These are phyloP conservation scores for Talaromyces verruculosus DNA, from an alignment of 2,329 filamentous ascomycete genomes.

Conservation along the genomic window DNA sequence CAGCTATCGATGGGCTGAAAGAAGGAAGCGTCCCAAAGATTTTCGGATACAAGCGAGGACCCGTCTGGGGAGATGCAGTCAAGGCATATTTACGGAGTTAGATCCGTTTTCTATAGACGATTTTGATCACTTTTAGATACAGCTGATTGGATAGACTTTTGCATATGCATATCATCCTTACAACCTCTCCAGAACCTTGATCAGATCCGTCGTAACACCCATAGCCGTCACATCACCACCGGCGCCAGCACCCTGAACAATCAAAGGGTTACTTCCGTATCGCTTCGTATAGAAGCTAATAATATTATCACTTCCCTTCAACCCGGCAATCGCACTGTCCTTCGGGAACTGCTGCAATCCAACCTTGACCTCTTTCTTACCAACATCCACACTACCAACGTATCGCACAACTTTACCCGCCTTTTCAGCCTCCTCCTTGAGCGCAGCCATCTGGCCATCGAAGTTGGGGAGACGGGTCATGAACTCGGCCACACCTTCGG, in stretches of 20 bases:
- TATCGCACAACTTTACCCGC: conserved; percentile 92
- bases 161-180: neutral
- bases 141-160: neutral
- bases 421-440: conserved; percentile 80
- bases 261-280: conserved; percentile 86
- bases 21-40: conserved; percentile 59
- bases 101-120: neutral
- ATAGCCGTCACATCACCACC: conserved; percentile 96
- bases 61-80: conserved; percentile 58
- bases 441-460: conserved; percentile 84
- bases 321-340: conserved; percentile 84
- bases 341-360: conserved; percentile 86
- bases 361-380: conserved; percentile 79
- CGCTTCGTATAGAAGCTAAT: conserved; percentile 98
- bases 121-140: neutral
- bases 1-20: conserved; percentile 60
- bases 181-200: conserved; percentile 80
- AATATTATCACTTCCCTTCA: conserved; percentile 98
- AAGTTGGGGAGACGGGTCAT: conserved; percentile 75
- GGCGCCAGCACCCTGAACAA: conserved; percentile 90
- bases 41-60: conserved; percentile 58
- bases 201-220: conserved; percentile 90
- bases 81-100: conserved; percentile 49
- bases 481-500: conserved; percentile 72
- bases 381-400: conserved; percentile 88